Percentiles rank a stretch among this genome's conserved stretches.
These are phyloP conservation scores for Geotrichum bryndzae DNA, from an alignment of 1,139 yeast genomes.

Conservation along the genomic window DNA sequence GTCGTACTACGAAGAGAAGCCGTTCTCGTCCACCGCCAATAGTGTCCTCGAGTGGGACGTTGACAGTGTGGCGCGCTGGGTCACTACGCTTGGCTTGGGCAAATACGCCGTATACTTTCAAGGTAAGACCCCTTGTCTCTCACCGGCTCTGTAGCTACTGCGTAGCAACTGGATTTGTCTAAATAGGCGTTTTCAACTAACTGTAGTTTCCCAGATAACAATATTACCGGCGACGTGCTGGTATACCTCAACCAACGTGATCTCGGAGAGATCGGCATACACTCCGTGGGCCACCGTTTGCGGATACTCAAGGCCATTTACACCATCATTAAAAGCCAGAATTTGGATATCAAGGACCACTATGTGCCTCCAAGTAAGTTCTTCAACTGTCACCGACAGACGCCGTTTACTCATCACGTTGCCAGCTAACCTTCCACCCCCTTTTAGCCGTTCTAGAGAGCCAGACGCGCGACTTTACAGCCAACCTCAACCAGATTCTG, in stretches of 20 bases:
- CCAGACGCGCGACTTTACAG: background rate
- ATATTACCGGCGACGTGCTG: conserved; percentile 40
- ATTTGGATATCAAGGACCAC: conserved; percentile 29
- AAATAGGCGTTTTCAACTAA: background rate
- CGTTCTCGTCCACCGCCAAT: background rate
- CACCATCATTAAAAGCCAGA: conserved; percentile 29
- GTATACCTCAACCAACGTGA: conserved; percentile 36
- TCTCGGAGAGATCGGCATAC: conserved; percentile 39
- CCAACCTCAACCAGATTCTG: conserved; percentile 4
- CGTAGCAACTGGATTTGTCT: background rate
- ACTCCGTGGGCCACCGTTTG: conserved; percentile 39
- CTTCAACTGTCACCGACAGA: background rate
- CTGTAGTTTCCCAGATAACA: conserved; percentile 29
- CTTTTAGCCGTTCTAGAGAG: background rate
- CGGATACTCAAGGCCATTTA: conserved; percentile 36
- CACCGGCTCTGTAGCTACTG: background rate
- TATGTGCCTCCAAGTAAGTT: conserved; percentile 29
- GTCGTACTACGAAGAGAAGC: conserved; percentile 6
- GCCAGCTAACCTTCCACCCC: background rate
- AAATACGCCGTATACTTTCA: conserved; percentile 27
- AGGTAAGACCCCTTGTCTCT: conserved; percentile 2
- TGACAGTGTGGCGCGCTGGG: conserved; percentile 29
- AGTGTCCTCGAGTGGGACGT: conserved; percentile 28
- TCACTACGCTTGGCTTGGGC: conserved; percentile 28
- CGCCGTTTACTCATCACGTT: background rate